Evolutionary conservation across 192 early-diverging fungal genomes (phyloP).

Genomic region (Radiomyces spectabilis): DNA sequence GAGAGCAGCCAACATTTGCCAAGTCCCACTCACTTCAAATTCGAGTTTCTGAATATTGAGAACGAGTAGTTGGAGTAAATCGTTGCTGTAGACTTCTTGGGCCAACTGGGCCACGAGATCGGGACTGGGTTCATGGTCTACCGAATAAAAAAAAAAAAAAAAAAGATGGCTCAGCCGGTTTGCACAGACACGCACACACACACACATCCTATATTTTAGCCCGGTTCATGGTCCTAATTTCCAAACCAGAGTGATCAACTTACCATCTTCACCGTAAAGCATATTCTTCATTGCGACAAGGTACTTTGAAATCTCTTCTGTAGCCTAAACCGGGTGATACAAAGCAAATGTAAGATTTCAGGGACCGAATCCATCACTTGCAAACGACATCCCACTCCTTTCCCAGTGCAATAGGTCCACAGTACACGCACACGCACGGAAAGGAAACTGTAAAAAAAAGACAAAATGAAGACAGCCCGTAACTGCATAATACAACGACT

Average conservation of each 20-base stretch:
- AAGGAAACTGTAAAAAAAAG: not conserved
- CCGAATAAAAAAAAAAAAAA: not conserved
- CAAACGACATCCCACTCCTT: constrained; percentile 17
- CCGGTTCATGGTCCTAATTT: no score
- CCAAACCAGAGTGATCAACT: no score
- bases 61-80: constrained; percentile 83
- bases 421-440: no score
- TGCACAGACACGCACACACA: no score
- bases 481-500: no score
- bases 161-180: not conserved
- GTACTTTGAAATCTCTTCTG: constrained; percentile 97
- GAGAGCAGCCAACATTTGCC: no score
- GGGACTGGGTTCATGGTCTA: constrained; percentile 77
- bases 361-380: no score
- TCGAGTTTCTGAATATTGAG: constrained; percentile 89
- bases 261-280: constrained; percentile 91
- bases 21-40: constrained; percentile 57
- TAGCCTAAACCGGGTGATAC: constrained; percentile 57
- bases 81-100: constrained; percentile 91
- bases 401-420: no score
- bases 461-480: not conserved
- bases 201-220: no score
- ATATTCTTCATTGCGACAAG: constrained; percentile 88
- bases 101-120: constrained; percentile 91
- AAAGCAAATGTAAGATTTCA: no score